A percentile compares a stretch with the other conserved stretches of the same genome.
These are phyloP conservation scores for Esteya vermicola DNA, from an alignment of 2,329 filamentous ascomycete species.

Conservation along the genomic window DNA sequence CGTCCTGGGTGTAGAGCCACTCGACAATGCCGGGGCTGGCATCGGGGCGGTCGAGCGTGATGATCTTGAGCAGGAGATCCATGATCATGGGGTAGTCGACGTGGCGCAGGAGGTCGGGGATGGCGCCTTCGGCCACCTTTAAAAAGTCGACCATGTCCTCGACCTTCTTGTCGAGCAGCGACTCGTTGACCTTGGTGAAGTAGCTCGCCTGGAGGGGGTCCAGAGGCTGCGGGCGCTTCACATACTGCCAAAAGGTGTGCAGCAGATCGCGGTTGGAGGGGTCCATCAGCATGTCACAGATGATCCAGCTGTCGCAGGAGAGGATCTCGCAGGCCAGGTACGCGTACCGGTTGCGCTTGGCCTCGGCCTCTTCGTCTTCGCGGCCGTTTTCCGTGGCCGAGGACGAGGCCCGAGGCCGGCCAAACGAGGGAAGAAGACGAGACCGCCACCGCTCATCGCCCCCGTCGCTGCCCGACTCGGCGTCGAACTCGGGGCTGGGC, in stretches of 20 bases:
- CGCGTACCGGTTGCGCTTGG: slow-evolving; percentile 83
- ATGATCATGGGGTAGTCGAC: slow-evolving; percentile 98
- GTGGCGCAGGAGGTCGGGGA: slow-evolving; percentile 77
- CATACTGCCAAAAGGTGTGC: slow-evolving; percentile 79
- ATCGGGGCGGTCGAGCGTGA: slow-evolving; percentile 86
- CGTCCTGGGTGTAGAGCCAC: slow-evolving; percentile 84
- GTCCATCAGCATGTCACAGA: slow-evolving; percentile 82
- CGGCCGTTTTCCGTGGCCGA: slow-evolving; percentile 30
- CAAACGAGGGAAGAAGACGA: slow-evolving; percentile 30
- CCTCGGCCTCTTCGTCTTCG: slow-evolving; percentile 61
- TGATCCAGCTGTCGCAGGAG: slow-evolving; percentile 93
- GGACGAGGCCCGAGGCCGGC: slow-evolving; percentile 39
- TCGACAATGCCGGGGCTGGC: slow-evolving; percentile 88
- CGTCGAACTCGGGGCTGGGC: no score
- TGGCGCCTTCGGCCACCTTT: slow-evolving; percentile 66
- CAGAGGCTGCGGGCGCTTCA: slow-evolving; percentile 70
- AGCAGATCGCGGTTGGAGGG: slow-evolving; percentile 52
- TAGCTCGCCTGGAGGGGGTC: slow-evolving; percentile 93
- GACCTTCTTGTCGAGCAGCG: slow-evolving; percentile 94
- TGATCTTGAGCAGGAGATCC: slow-evolving; percentile 93
- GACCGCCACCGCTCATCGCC: slow-evolving; percentile 23
- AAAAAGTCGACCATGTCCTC: slow-evolving; percentile 91
- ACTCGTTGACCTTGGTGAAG: slow-evolving; percentile 97
- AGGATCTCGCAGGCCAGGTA: slow-evolving; percentile 88
- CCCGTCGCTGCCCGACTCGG: neutral